Base-by-base conservation (phyloP, 108 stramenopile species). In the Schizochytrium sp. region DNA sequence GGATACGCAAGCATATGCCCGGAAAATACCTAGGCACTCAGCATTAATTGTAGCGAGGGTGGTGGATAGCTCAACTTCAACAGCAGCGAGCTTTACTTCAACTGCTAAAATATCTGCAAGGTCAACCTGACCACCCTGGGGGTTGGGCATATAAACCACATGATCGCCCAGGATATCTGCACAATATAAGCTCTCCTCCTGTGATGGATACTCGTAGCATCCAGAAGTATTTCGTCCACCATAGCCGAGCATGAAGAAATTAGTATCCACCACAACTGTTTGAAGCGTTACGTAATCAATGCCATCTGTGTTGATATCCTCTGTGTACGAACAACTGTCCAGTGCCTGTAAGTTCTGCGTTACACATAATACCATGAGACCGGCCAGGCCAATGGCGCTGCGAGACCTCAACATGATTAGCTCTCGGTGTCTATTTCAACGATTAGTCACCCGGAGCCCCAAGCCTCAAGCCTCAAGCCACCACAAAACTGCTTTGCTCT, bases 71-170 rank as follows among this genome's bases (percentile, higher is more conserved):
- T 69, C 64, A 44, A 8, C 19, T 7, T 44, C 8, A 15, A 7
- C 5, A 44, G 19, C 28, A 8, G 7, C 64, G 64, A 69, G 0
- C 64, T 38, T 8, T 15, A 38, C 15, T 44, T 69, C 64, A 0
- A 69, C 64, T 7, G 64, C 64, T 8, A 69, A 0, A 69, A 69
- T 15, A 38, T 69, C 64, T 69, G 64, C 64, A 15, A 69, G 64
- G 64, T 69, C 64, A 15, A 44, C 64, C 10, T 69, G 42, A 44
- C 42, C 44, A 44, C 64, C 64, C 10, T 69, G 5, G 12, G 64
- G 42, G 28, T 69, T 44, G 15, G 64, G 64, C 2, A 69, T 69
- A 44, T 69, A 69, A 7, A 69, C 64, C 42, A 5, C 10, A 8
- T 38, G 5, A 44, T 44, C 64, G 8, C 42, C 12, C 1, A 69